These are phyloP conservation scores for Colletotrichum limetticola DNA, from an alignment of 2,329 filamentous ascomycete genomes.

Conservation along the genomic window DNA sequence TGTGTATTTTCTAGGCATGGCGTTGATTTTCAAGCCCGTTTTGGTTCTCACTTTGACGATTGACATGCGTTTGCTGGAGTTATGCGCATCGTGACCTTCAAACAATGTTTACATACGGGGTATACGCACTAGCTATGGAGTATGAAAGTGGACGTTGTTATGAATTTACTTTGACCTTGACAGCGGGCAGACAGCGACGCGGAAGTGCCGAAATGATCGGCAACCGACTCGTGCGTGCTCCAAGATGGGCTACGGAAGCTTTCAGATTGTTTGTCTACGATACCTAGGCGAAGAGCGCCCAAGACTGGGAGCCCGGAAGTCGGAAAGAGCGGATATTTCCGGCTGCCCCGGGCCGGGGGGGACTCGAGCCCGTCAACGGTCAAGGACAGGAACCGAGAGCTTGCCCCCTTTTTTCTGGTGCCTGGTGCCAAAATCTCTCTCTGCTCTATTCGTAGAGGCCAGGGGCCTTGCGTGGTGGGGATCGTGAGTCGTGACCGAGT, in stretches of 20 bases:
- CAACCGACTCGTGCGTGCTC: not conserved
- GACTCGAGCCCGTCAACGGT: not conserved
- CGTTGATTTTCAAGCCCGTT: conserved; percentile 3
- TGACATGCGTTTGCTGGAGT: not conserved
- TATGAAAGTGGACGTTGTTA: too few relatives aligned
- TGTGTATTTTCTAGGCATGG: conserved; percentile 12
- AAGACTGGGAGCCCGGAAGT: not conserved
- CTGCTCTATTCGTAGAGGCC: not conserved
- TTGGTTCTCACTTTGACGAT: not conserved
- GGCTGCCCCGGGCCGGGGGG: conserved; percentile 3
- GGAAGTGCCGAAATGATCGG: not conserved
- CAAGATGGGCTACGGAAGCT: not conserved
- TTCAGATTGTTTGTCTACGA: not conserved
- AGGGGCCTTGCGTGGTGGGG: not conserved
- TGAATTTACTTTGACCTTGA: not conserved
- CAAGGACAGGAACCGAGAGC: not conserved
- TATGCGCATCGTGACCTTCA: not conserved
- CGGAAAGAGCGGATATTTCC: not conserved
- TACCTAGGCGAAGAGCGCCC: conserved; percentile 15
- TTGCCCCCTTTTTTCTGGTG: not conserved
- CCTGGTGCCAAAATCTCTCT: not conserved
- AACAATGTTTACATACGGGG: too few relatives aligned
- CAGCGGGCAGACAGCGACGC: not conserved
- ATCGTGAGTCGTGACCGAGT: not conserved
- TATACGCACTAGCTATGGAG: too few relatives aligned